Evolutionary conservation across 2,329 filamentous ascomycete species (phyloP), one percentile per base, ranked within the genome.

Genomic region (Cytospora schulzeri): DNA sequence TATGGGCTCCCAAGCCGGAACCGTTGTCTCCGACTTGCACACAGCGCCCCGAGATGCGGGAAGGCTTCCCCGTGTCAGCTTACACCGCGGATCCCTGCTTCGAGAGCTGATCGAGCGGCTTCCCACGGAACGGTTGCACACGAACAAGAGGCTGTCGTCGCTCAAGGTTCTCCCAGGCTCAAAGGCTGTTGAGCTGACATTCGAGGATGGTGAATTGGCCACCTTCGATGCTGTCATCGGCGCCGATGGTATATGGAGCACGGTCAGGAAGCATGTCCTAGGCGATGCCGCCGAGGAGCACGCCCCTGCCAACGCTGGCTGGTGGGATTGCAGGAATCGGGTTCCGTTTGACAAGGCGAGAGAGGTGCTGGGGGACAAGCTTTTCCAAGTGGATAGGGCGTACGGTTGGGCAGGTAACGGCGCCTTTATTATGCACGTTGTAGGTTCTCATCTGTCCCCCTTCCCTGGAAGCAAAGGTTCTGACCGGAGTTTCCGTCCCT

Each of bases 171-270:
- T 12, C 69, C 19, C 38, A 45, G 38, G n/a, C 38, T n/a, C 38
- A 22, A 45, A n/a, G 7, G 19, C 19, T 7, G 38, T 45, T 45
- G 38, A 45, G 15, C n/a, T 45, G 17, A 45, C 38, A n/a, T 45
- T 45, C 6, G 38, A 45, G 19, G 38, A 45, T n/a, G 38, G 38
- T 9, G 38, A 45, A 45, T 45, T 64, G 3, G 67, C 70, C 45
- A 68, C 70, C 11, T 73, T 75, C 22, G 75, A 79, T 61, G 67
- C 77, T n/a, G 72, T 78, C 19, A 68, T 79, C 52, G 76, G 75
- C 1, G 76, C 75, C 11, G 77, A 79, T 57, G 77, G 77, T 14
- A 75, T 78, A 6, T 74, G 76, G 35, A 77, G 77, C 31, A 71
- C 69, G 29, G 74, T 78, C 1, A 71, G 77, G 9, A 73, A 76